Conservation (phyloP, 352 stramenopile genomes). For the Globisporangium splendens region DNA sequence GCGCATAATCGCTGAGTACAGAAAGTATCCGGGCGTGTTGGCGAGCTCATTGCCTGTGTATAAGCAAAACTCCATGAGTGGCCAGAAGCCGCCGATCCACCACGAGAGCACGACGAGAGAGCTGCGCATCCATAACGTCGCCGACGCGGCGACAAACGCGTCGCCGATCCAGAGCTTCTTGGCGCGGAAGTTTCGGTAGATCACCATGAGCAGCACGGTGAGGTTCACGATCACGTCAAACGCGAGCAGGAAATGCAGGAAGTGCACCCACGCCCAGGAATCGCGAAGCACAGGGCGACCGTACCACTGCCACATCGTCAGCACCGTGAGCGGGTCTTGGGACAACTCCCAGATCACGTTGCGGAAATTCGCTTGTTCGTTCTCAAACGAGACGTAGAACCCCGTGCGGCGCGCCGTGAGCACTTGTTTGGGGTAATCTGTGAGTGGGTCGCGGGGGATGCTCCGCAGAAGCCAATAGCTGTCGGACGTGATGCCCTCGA, state of each 20-base stretch:
- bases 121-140: neutral
- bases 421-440: neutral
- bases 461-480: slow-evolving; percentile 14
- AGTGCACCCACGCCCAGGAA: slow-evolving; percentile 24
- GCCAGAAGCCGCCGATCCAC: slow-evolving; percentile 1
- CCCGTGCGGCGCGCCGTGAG: slow-evolving; percentile 13
- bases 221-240: slow-evolving; percentile 13
- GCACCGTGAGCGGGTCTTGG: slow-evolving; percentile 4
- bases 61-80: neutral
- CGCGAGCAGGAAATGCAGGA: slow-evolving; percentile 16
- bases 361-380: slow-evolving; percentile 13
- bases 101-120: neutral
- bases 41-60: neutral
- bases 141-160: neutral
- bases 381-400: slow-evolving; percentile 11
- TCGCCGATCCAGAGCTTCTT: slow-evolving; percentile 11
- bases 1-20: slow-evolving; percentile 1
- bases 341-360: slow-evolving; percentile 12
- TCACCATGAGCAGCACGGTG: slow-evolving; percentile 6
- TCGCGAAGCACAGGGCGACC: slow-evolving; percentile 6
- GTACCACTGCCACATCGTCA: slow-evolving; percentile 3
- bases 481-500: slow-evolving; percentile 6
- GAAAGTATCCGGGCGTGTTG: neutral
- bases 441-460: neutral
- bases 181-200: slow-evolving; percentile 9